phyloP scores from a whole-genome alignment of 257 asterid genomes.

The Gynochthodes officinalis region DNA sequence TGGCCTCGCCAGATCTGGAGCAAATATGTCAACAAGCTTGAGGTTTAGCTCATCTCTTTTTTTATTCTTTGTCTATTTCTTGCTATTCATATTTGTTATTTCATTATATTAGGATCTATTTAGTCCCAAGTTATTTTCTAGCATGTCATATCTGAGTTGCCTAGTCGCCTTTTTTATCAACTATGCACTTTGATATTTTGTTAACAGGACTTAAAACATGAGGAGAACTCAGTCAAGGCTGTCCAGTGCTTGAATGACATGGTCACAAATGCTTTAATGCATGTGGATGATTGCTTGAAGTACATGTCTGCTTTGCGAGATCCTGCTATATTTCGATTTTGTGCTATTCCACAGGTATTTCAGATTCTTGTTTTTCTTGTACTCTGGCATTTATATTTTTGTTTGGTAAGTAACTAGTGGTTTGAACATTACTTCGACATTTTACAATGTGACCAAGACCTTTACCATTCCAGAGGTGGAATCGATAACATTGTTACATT shows the following conservation, averaged over 20 bases:
- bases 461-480: neutral
- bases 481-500: neutral
- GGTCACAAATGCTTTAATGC: constrained; percentile 86
- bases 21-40: constrained; percentile 88
- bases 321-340: constrained; percentile 86
- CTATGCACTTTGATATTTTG: constrained; percentile 20
- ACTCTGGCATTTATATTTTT: neutral
- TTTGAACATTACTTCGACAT: neutral
- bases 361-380: constrained; percentile 10
- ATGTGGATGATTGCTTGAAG: constrained; percentile 72
- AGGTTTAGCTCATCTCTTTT: constrained; percentile 44
- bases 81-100: neutral
- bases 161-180: neutral
- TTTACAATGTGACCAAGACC: neutral
- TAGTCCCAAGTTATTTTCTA: neutral
- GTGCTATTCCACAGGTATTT: constrained; percentile 96
- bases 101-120: neutral
- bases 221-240: constrained; percentile 85
- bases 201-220: constrained; percentile 69
- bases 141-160: neutral
- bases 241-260: constrained; percentile 94
- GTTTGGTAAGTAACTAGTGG: neutral
- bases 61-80: neutral
- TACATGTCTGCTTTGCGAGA: constrained; percentile 70
- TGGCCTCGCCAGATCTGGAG: constrained; percentile 98